A percentile compares a stretch with the other conserved stretches of the same genome.
Conservation (phyloP, 345 rosid species). For the Brassica incana region DNA sequence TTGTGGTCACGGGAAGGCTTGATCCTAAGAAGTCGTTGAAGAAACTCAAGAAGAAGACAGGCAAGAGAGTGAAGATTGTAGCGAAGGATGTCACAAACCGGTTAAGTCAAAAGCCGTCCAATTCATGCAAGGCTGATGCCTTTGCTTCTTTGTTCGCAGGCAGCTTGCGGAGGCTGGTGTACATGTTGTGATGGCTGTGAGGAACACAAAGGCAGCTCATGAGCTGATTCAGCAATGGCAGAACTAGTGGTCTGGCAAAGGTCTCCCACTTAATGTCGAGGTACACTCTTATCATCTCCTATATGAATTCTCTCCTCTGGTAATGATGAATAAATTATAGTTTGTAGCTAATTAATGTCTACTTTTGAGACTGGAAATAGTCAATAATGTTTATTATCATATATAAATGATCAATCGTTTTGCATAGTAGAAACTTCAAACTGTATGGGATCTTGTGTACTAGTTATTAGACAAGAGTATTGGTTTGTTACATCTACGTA, state of each 20-base stretch:
- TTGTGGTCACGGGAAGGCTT: slow-evolving; percentile 54
- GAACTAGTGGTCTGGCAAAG: slow-evolving; percentile 63
- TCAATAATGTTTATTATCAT: no score
- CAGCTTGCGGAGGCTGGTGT: slow-evolving; percentile 97
- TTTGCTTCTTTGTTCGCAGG: slow-evolving; percentile 39
- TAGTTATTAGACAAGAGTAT: slow-evolving; percentile 5
- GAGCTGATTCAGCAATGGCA: slow-evolving; percentile 83
- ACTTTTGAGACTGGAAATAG: no score
- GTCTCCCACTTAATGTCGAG: slow-evolving; percentile 82
- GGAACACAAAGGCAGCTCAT: slow-evolving; percentile 70
- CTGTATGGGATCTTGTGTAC: not conserved
- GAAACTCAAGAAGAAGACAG: slow-evolving; percentile 70
- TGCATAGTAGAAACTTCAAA: no score
- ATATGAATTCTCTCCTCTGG: not conserved
- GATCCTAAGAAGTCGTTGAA: slow-evolving; percentile 61
- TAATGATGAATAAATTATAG: not conserved
- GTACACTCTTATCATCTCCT: slow-evolving; percentile 26
- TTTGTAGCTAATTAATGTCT: not conserved
- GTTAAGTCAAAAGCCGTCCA: not conserved
- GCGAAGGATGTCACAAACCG: slow-evolving; percentile 2
- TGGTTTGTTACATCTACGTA: not conserved
- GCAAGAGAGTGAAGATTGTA: slow-evolving; percentile 58
- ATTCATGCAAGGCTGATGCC: not conserved
- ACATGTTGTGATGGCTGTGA: slow-evolving; percentile 94
- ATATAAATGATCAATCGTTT: no score